Conservation (phyloP, 2,329 filamentous ascomycete species). For the Aureobasidium sp. region DNA sequence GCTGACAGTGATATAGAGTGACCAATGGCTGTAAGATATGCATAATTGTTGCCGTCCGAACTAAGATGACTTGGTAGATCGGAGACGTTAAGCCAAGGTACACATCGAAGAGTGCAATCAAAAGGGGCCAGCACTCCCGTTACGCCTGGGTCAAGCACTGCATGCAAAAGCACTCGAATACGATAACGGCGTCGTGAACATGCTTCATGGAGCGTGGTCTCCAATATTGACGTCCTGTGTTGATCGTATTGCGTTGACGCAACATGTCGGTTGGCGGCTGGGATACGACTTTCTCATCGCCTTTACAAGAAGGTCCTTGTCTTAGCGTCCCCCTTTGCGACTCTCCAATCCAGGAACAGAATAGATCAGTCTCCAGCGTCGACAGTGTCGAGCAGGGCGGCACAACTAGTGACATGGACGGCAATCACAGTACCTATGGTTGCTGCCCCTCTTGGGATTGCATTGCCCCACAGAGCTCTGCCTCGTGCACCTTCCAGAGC, state of each 20-base stretch:
- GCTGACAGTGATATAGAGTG: too few species aligned
- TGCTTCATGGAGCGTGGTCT: background rate
- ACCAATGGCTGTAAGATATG: too few species aligned
- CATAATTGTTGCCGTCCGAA: too few species aligned
- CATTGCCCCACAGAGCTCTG: background rate
- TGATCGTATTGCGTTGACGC: background rate
- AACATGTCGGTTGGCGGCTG: background rate
- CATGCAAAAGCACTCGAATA: background rate
- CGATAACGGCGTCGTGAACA: background rate
- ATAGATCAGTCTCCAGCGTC: background rate
- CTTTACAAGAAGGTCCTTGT: background rate
- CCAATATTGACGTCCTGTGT: background rate
- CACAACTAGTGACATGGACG: constrained; percentile 18
- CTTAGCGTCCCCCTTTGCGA: too few species aligned
- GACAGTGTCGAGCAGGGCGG: background rate
- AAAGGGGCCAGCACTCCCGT: constrained; percentile 51
- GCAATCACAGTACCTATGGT: constrained; percentile 19
- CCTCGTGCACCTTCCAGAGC: constrained; percentile 16
- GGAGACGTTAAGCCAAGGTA: constrained; percentile 47
- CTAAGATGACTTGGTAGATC: too few species aligned
- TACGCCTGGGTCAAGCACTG: background rate
- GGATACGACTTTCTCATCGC: too few species aligned
- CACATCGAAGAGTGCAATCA: constrained; percentile 81
- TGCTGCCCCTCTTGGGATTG: constrained; percentile 14
- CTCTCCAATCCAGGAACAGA: background rate